Conservation (phyloP, 1,284 basidiomycete genomes). For the Malassezia dermatis region DNA sequence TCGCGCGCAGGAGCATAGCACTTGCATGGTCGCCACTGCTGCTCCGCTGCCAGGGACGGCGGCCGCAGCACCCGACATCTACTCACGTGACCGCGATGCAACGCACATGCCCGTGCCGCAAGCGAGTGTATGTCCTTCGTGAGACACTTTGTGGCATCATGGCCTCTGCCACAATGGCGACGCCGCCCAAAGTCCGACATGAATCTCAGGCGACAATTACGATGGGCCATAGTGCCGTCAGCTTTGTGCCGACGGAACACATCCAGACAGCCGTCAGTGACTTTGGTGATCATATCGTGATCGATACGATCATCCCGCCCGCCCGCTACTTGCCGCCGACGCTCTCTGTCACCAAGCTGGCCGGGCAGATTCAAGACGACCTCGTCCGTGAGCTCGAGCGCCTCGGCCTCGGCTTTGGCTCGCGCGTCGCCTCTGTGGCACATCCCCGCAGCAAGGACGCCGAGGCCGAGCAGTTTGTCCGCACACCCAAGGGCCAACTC, state of each 20-base stretch:
- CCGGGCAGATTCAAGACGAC: constrained; percentile 14
- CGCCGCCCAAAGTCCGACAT: constrained; percentile 10
- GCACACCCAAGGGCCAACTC: neutral
- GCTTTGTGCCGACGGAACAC: constrained; percentile 27
- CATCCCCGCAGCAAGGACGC: constrained; percentile 15
- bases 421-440: constrained; percentile 10
- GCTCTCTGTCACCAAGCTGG: constrained; percentile 8
- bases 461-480: constrained; percentile 14
- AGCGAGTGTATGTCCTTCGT: neutral
- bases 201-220: constrained; percentile 13
- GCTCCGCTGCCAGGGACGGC: neutral
- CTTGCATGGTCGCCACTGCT: neutral
- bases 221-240: constrained; percentile 19
- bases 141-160: neutral
- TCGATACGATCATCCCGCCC: constrained; percentile 31
- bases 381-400: constrained; percentile 9
- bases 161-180: neutral
- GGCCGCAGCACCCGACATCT: neutral
- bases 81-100: neutral
- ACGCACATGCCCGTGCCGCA: neutral
- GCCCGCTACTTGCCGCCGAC: constrained; percentile 18
- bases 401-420: constrained; percentile 10
- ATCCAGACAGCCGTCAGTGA: constrained; percentile 29
- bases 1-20: neutral
- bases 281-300: constrained; percentile 22